phyloP scores from a whole-genome alignment of 805 yeast species.

The Yarrowia osloensis region DNA sequence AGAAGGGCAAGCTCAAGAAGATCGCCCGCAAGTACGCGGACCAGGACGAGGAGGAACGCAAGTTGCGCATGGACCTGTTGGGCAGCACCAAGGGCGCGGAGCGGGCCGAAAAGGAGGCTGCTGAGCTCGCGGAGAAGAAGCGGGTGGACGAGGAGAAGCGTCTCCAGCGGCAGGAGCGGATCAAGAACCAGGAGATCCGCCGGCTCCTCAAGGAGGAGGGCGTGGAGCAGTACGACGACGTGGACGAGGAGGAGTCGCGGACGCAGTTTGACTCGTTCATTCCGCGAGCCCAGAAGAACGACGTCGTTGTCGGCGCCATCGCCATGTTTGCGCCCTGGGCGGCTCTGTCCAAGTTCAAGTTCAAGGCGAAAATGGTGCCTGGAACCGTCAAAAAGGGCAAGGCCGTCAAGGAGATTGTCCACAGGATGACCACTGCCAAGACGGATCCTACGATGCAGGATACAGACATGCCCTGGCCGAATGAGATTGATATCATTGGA shows the following conservation, averaged over 20 bases:
- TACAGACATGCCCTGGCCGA: conserved; percentile 68
- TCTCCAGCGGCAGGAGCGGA: conserved; percentile 46
- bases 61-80: conserved; percentile 70
- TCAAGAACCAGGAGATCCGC: conserved; percentile 48
- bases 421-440: conserved; percentile 51
- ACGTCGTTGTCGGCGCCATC: conserved; percentile 61
- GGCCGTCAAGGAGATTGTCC: conserved; percentile 67
- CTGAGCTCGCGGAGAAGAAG: conserved; percentile 45
- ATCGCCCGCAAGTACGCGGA: conserved; percentile 80
- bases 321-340: conserved; percentile 95
- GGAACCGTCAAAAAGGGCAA: conserved; percentile 85
- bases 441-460: conserved; percentile 46
- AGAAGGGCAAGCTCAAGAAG: conserved; percentile 79
- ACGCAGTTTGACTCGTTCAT: conserved; percentile 48
- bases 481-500: conserved; percentile 60
- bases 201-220: conserved; percentile 47
- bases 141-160: conserved; percentile 42
- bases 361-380: conserved; percentile 81
- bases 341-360: conserved; percentile 69
- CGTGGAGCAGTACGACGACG: conserved; percentile 38
- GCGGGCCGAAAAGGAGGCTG: conserved; percentile 43
- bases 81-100: conserved; percentile 73
- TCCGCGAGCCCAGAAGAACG: conserved; percentile 45
- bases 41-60: conserved; percentile 88
- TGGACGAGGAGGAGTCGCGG: conserved; percentile 42